Conservation (phyloP, 306 rosid species). For the Cucurbita moschata region DNA sequence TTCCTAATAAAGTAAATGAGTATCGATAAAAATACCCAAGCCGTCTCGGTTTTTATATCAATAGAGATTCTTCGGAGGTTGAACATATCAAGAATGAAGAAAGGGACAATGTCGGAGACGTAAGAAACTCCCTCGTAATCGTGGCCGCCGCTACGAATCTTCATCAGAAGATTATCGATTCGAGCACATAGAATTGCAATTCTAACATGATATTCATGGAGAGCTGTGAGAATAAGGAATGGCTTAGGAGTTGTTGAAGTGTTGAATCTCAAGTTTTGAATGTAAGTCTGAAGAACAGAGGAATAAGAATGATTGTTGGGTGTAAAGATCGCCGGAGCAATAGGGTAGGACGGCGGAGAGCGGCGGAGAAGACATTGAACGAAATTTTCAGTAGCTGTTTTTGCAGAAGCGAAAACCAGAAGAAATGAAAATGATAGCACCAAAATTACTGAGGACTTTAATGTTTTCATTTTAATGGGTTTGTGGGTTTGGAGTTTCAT, state of each 20-base stretch:
- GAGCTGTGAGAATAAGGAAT: slow-evolving; percentile 28
- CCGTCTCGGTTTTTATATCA: slow-evolving; percentile 13
- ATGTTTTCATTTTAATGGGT: not conserved
- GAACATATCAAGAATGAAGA: slow-evolving; percentile 45
- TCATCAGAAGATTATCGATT: slow-evolving; percentile 26
- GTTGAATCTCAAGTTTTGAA: slow-evolving; percentile 53
- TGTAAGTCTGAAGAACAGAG: slow-evolving; percentile 32
- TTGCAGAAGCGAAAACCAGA: too few species aligned
- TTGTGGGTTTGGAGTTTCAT: not conserved
- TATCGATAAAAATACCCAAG: slow-evolving; percentile 9
- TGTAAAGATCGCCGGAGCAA: slow-evolving; percentile 22
- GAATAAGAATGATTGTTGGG: slow-evolving; percentile 21
- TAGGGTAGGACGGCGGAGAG: slow-evolving; percentile 5
- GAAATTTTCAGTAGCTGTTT: too few species aligned
- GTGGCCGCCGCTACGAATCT: slow-evolving; percentile 45
- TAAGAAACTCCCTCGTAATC: slow-evolving; percentile 49
- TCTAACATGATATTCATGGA: slow-evolving; percentile 31
- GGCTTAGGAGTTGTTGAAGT: slow-evolving; percentile 36
- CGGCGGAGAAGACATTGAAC: not conserved
- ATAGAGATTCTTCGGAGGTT: slow-evolving; percentile 27
- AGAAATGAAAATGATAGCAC: not conserved
- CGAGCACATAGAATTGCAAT: slow-evolving; percentile 28
- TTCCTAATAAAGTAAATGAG: not conserved
- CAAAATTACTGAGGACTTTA: not conserved
- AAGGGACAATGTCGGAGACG: slow-evolving; percentile 18